A percentile compares a stretch with the other conserved stretches of the same genome.
Conservation (phyloP, 208 protist species). For the Giardia duodenalis region DNA sequence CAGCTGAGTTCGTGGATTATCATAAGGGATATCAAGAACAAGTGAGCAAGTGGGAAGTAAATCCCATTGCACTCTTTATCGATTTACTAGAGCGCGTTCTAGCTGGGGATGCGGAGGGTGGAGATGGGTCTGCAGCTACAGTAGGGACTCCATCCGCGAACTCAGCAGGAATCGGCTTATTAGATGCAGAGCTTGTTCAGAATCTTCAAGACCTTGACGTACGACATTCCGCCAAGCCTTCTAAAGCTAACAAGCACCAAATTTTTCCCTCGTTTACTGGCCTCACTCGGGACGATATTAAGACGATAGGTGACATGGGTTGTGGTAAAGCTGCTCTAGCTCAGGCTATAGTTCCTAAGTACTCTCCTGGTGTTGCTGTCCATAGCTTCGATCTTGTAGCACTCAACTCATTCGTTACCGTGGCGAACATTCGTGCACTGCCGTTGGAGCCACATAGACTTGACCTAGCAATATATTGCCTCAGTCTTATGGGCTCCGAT, state of each 20-base stretch:
- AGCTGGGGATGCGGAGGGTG: background rate
- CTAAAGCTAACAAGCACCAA: background rate
- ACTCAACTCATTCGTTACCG: background rate
- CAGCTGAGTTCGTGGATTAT: background rate
- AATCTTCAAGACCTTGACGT: too few relatives aligned
- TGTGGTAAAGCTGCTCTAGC: background rate
- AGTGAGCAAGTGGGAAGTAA: background rate
- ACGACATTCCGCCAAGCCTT: background rate
- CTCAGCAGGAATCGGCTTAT: too few relatives aligned
- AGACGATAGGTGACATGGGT: background rate
- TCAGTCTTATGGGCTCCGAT: background rate
- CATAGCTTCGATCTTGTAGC: background rate
- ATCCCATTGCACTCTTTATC: background rate
- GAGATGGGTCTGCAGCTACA: background rate
- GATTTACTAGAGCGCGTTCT: background rate
- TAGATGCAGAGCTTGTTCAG: too few relatives aligned
- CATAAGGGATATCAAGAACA: background rate
- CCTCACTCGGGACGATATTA: background rate
- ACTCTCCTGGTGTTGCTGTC: background rate
- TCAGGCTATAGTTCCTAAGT: background rate
- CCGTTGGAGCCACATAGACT: background rate
- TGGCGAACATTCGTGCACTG: background rate
- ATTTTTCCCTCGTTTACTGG: background rate
- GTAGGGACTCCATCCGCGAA: too few relatives aligned
- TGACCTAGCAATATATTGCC: background rate